phyloP scores from a whole-genome alignment of 257 asterid species.

The Catharanthus roseus region DNA sequence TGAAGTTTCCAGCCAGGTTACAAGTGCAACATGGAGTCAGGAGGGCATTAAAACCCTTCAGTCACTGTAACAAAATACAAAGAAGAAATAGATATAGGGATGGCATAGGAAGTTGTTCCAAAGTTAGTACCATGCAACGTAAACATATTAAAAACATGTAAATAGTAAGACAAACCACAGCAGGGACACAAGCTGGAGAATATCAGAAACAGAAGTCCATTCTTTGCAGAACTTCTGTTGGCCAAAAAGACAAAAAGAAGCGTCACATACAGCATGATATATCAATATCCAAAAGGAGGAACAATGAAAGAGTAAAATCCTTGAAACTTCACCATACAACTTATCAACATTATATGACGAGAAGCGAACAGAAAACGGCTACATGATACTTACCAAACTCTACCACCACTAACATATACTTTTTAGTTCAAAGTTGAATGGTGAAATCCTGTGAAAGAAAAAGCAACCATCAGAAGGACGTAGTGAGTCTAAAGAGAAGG shows the following conservation, averaged over 20 bases:
- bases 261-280: not conserved
- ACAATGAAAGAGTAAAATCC: not conserved
- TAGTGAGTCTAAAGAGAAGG: not conserved
- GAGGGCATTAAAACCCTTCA: constrained; percentile 7
- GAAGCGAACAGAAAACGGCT: not conserved
- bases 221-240: constrained; percentile 1
- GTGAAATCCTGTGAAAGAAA: constrained; percentile 5
- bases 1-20: constrained; percentile 13
- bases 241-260: not conserved
- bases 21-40: constrained; percentile 19
- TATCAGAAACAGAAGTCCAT: constrained; percentile 7
- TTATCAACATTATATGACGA: not conserved
- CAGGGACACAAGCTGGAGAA: not conserved
- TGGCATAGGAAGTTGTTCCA: not conserved
- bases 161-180: constrained; percentile 8
- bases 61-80: constrained; percentile 11
- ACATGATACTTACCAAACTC: not conserved
- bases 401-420: not conserved
- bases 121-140: not conserved
- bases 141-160: not conserved
- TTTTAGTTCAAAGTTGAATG: not conserved
- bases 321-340: not conserved
- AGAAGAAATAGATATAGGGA: not conserved
- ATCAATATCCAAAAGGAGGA: not conserved
- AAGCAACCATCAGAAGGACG: not conserved